These are phyloP conservation scores for Flammula alnicola DNA, from an alignment of 1,284 basidiomycete species.

Conservation along the genomic window DNA sequence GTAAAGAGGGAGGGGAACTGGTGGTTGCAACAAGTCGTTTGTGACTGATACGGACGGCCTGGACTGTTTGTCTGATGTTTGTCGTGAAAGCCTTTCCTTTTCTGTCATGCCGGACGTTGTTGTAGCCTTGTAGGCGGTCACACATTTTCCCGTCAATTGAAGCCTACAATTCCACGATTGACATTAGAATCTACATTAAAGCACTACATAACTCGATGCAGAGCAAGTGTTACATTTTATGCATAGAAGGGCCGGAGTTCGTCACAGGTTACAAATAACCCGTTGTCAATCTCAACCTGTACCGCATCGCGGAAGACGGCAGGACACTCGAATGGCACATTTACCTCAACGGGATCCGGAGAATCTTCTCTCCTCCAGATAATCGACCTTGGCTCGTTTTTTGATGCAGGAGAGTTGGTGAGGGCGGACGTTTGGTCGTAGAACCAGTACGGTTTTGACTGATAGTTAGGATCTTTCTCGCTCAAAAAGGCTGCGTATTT, in stretches of 20 bases:
- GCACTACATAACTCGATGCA: conserved; percentile 12
- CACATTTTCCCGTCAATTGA: not conserved
- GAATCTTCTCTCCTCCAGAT: conserved; percentile 20
- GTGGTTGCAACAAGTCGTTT: conserved; percentile 21
- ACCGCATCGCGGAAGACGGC: conserved; percentile 38
- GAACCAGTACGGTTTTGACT: conserved; percentile 51
- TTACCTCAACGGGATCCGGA: conserved; percentile 7
- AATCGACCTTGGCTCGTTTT: conserved; percentile 14
- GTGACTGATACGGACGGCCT: conserved; percentile 20
- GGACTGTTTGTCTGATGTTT: conserved; percentile 30
- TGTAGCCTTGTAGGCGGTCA: not conserved
- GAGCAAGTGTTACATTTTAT: conserved; percentile 3
- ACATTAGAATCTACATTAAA: not conserved
- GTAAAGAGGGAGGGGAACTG: conserved; percentile 22
- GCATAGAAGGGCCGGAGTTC: conserved; percentile 47
- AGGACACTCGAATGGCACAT: conserved; percentile 46
- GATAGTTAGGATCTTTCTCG: conserved; percentile 37
- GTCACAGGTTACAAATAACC: conserved; percentile 51
- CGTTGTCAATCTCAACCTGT: conserved; percentile 53
- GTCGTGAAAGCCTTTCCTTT: conserved; percentile 25
- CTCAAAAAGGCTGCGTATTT: conserved; percentile 53
- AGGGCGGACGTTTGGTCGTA: conserved; percentile 51
- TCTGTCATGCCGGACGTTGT: conserved; percentile 17
- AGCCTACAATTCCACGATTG: not conserved
- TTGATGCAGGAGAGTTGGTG: conserved; percentile 25